Evolutionary conservation across 768 basidiomycete genomes (phyloP).

Genomic region (Boletus sp.): DNA sequence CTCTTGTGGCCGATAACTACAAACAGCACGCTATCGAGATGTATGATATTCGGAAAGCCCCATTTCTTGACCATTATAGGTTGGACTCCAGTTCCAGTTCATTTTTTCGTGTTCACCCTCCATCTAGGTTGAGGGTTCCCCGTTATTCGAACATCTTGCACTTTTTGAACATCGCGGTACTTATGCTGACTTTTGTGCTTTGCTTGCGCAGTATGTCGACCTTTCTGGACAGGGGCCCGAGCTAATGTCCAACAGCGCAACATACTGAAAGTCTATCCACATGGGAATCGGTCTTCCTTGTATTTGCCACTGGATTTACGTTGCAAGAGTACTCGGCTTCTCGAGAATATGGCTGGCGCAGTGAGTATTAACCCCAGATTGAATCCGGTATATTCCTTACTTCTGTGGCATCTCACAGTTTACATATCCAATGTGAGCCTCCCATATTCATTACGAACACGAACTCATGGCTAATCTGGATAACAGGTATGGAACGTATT

Average conservation of each 20-base stretch:
- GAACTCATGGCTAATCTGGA: background rate
- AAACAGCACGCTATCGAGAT: slow-evolving; percentile 71
- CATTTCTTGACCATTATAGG: slow-evolving; percentile 85
- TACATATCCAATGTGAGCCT: slow-evolving; percentile 76
- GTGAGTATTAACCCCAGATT: slow-evolving; percentile 45
- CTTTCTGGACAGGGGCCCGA: background rate
- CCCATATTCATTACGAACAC: background rate
- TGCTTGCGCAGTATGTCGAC: slow-evolving; percentile 64
- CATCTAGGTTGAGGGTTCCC: slow-evolving; percentile 71
- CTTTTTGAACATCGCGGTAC: slow-evolving; percentile 68
- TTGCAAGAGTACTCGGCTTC: slow-evolving; percentile 86
- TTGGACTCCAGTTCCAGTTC: slow-evolving; percentile 18
- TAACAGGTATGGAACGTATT: slow-evolving; percentile 87
- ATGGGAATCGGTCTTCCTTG: slow-evolving; percentile 71
- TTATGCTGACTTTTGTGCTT: slow-evolving; percentile 67
- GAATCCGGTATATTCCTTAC: background rate
- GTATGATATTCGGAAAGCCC: slow-evolving; percentile 62
- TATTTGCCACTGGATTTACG: slow-evolving; percentile 74
- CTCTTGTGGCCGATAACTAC: slow-evolving; percentile 89
- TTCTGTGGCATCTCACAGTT: slow-evolving; percentile 37
- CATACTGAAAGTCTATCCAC: slow-evolving; percentile 47
- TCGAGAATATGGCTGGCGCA: slow-evolving; percentile 83
- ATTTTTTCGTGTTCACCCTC: background rate
- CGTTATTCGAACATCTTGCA: slow-evolving; percentile 75
- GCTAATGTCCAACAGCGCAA: slow-evolving; percentile 44